Evolutionary conservation across 768 basidiomycete species (phyloP), one percentile per base, ranked within the genome.

Genomic region (Gloeopeniophorella convolvens): DNA sequence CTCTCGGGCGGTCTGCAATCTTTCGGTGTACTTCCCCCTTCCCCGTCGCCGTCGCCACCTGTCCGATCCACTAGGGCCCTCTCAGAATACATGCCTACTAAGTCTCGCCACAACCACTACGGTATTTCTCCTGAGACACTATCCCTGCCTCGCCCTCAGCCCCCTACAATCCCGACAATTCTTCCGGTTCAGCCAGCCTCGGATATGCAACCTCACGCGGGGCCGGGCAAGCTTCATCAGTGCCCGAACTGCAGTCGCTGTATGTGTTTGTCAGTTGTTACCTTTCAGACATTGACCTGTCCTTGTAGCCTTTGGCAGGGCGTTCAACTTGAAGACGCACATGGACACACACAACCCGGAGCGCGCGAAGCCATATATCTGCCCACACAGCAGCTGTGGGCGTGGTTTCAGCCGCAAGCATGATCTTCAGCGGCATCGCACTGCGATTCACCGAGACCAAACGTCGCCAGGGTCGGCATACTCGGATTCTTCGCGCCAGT

Each of bases 241-340:
- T 92, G 89, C 61, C 65, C 75, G 10, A 73, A 72, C 23, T 92
- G 89, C 63, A 82, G 83, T 16, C 73, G 88, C 70, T 79, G 88
- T 89, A 60, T 48, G 62, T 63, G 27, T 6, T 8, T 9, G 55
- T 53, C 18, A 46, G 36, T 23, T 53, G 1, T 54, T 32, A 50
- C 13, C 26, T 36, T 34, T 32, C 28, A 49, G 16, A 43, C 55
- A 47, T 41, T 55, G 30, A 50, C 37, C 47, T 51, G 44, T 50
- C 32, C 55, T 48, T 54, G 18, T 51, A 87, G 94, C 87, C 1
- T 97, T 97, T 59, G 93, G 92, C 10, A 75, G 93, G 23, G 91
- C 91, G 2, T 96, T 89, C 68, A 97, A 97, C 61, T 69, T 97
- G 50, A 97, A 97, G 72, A 94, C 93, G 0, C 93, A 96, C 66